Evolutionary conservation across 1,284 basidiomycete genomes (phyloP).

Genomic region (Tremellales sp.): DNA sequence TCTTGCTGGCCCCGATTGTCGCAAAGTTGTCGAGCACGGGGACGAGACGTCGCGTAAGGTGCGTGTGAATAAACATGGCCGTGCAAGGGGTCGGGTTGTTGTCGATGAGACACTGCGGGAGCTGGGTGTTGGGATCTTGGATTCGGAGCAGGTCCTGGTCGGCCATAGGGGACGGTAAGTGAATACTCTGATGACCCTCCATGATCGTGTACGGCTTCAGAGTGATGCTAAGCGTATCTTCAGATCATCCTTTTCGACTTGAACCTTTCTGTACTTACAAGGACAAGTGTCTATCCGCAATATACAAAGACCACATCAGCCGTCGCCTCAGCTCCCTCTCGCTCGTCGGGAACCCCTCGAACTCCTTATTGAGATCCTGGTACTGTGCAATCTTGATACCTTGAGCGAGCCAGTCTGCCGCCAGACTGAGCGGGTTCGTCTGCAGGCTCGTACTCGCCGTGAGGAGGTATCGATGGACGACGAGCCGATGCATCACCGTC

Average conservation of each 20-base stretch:
- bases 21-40: slow-evolving; percentile 42
- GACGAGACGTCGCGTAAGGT: slow-evolving; percentile 37
- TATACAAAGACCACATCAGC: slow-evolving; percentile 43
- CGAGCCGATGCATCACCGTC: slow-evolving; percentile 42
- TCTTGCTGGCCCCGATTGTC: slow-evolving; percentile 31
- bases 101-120: slow-evolving; percentile 35
- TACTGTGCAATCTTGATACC: slow-evolving; percentile 43
- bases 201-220: slow-evolving; percentile 41
- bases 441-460: slow-evolving; percentile 23
- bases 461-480: slow-evolving; percentile 38
- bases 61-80: slow-evolving; percentile 40
- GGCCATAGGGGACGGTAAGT: slow-evolving; percentile 40
- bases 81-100: slow-evolving; percentile 34
- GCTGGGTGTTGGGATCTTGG: slow-evolving; percentile 21
- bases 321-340: slow-evolving; percentile 42
- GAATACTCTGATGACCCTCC: slow-evolving; percentile 39
- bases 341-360: slow-evolving; percentile 37
- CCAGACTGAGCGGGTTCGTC: too few relatives aligned
- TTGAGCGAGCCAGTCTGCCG: slow-evolving; percentile 37
- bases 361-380: slow-evolving; percentile 42
- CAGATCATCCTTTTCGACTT: neutral
- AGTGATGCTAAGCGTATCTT: slow-evolving; percentile 3
- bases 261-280: slow-evolving; percentile 33
- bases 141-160: slow-evolving; percentile 39
- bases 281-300: slow-evolving; percentile 38